These are phyloP conservation scores for Citrullus mucosospermus DNA, from an alignment of 306 rosid genomes.

Conservation along the genomic window DNA sequence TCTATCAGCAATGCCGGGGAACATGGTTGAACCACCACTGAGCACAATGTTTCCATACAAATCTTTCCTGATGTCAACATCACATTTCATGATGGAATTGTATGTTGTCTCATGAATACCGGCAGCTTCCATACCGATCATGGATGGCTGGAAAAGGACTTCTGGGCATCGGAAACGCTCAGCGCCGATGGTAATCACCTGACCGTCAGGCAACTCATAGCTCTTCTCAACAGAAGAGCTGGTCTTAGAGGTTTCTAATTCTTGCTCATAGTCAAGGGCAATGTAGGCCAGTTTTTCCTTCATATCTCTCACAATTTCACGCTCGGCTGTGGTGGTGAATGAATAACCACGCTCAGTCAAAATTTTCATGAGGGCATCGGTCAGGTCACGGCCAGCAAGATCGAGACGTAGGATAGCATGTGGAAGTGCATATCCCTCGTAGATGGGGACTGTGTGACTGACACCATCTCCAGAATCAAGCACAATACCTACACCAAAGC, in stretches of 20 bases:
- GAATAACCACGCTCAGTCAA: constrained; percentile 76
- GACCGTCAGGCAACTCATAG: constrained; percentile 44
- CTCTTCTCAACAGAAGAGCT: constrained; percentile 75
- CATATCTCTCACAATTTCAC: constrained; percentile 75
- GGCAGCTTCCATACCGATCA: constrained; percentile 30
- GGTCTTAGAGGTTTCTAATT: constrained; percentile 57
- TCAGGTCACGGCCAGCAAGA: constrained; percentile 76
- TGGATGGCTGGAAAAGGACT: constrained; percentile 31
- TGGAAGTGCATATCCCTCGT: constrained; percentile 27
- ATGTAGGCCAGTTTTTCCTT: constrained; percentile 41
- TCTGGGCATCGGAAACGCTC: constrained; percentile 27
- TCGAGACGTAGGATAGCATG: constrained; percentile 54
- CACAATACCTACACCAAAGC: constrained; percentile 19
- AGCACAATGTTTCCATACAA: constrained; percentile 27
- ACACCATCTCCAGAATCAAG: constrained; percentile 32
- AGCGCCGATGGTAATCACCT: constrained; percentile 27
- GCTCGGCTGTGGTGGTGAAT: constrained; percentile 72
- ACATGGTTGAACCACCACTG: constrained; percentile 31
- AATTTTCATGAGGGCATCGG: constrained; percentile 72
- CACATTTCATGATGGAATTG: constrained; percentile 27
- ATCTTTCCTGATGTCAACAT: constrained; percentile 29
- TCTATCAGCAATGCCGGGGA: constrained; percentile 27
- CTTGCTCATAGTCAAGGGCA: constrained; percentile 74
- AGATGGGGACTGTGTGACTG: constrained; percentile 28
- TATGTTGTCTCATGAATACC: constrained; percentile 27